Evolutionary conservation across 2,329 filamentous ascomycete genomes (phyloP).

Genomic region (Endoconidiophora polonica): DNA sequence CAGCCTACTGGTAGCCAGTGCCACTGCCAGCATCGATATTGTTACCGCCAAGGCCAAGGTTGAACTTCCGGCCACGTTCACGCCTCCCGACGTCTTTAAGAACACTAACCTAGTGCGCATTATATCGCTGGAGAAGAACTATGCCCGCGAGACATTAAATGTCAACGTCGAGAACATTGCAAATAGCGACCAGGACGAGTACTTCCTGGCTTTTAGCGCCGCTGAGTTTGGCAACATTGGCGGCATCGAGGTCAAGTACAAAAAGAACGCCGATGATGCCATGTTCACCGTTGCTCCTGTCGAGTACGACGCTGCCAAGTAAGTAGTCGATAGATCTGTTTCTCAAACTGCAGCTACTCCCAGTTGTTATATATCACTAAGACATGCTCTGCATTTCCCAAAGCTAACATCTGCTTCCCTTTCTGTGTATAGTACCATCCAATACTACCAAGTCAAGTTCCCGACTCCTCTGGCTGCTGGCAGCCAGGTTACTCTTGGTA

Average conservation of each 20-base stretch:
- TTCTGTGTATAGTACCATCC: conserved; percentile 36
- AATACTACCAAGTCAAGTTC: conserved; percentile 75
- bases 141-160: conserved; percentile 79
- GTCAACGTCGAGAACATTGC: conserved; percentile 85
- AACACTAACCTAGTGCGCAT: conserved; percentile 83
- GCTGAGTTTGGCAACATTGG: conserved; percentile 62
- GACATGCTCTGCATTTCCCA: too few relatives aligned
- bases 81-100: conserved; percentile 69
- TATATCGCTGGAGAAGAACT: conserved; percentile 85
- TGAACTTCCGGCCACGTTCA: conserved; percentile 50
- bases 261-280: conserved; percentile 45
- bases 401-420: conserved; percentile 13
- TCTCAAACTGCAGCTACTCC: too few relatives aligned
- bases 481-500: conserved; percentile 68
- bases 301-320: conserved; percentile 46
- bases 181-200: conserved; percentile 64
- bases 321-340: conserved; percentile 15
- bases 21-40: conserved; percentile 24
- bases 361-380: too few relatives aligned
- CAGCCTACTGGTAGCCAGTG: conserved; percentile 34
- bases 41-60: conserved; percentile 37
- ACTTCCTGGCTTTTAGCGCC: conserved; percentile 75
- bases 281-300: conserved; percentile 52
- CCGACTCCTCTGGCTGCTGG: conserved; percentile 59
- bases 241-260: conserved; percentile 80